Evolutionary conservation across 2,329 filamentous ascomycete genomes (phyloP).

Genomic region (Talaromyces albobiverticillius): DNA sequence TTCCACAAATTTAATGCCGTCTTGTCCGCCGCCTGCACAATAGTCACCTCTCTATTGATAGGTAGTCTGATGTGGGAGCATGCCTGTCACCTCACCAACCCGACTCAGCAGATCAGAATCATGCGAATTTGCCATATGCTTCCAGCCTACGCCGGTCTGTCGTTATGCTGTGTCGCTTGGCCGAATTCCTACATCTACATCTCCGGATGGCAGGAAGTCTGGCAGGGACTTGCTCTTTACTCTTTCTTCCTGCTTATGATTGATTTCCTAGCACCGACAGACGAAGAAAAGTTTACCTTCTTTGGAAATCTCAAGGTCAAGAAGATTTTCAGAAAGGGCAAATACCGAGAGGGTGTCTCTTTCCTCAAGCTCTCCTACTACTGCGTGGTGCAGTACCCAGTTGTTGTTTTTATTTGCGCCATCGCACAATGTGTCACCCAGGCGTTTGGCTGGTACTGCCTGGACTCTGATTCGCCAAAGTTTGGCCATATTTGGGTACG

Average conservation of each 20-base stretch:
- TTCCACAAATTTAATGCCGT: conserved; percentile 4
- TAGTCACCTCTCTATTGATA: neutral
- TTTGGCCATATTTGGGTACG: conserved; percentile 4
- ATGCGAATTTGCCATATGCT: conserved; percentile 6
- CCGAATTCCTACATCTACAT: neutral
- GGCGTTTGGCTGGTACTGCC: neutral
- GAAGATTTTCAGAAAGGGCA: neutral
- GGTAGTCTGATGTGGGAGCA: neutral
- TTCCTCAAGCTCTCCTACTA: conserved; percentile 7
- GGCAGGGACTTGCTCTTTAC: conserved; percentile 1
- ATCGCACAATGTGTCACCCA: conserved; percentile 1
- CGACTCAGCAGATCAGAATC: neutral
- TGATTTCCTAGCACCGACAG: conserved; percentile 3
- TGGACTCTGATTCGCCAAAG: neutral
- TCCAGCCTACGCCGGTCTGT: neutral
- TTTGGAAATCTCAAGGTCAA: neutral
- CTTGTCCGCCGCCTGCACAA: neutral
- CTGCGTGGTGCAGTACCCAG: neutral
- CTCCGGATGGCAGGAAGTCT: neutral
- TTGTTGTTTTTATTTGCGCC: neutral
- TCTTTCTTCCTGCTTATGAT: conserved; percentile 2
- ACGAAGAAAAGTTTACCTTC: neutral
- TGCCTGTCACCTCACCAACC: conserved; percentile 5
- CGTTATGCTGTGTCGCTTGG: neutral
- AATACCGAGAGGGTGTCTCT: conserved; percentile 2